Evolutionary conservation across 495 filamentous ascomycete species (phyloP).

Genomic region (Gamarada debralockiae): DNA sequence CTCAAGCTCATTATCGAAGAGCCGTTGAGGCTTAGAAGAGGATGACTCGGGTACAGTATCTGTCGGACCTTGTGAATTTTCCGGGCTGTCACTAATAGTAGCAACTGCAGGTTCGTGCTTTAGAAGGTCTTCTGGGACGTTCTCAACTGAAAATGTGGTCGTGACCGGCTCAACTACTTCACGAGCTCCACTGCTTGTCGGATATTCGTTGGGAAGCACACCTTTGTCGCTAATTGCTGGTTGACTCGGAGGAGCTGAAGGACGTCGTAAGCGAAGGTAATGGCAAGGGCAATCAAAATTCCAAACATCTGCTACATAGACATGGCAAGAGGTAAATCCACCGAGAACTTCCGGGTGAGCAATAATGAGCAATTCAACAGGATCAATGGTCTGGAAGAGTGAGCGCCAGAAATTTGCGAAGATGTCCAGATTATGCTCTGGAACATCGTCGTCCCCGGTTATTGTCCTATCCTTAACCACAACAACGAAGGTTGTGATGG

Average conservation of each 20-base stretch:
- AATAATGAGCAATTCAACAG: constrained; percentile 37
- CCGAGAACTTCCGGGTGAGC: constrained; percentile 37
- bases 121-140: no score
- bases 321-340: constrained; percentile 32
- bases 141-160: no score
- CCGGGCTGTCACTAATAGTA: no score
- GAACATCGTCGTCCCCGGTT: constrained; percentile 7
- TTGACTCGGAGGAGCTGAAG: not conserved
- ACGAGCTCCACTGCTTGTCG: no score
- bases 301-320: constrained; percentile 36
- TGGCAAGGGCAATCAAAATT: constrained; percentile 36
- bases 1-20: not conserved
- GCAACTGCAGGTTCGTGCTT: no score
- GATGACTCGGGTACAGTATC: no score
- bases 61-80: no score
- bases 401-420: constrained; percentile 36
- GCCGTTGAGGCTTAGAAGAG: not conserved
- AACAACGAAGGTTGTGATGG: constrained; percentile 15
- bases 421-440: constrained; percentile 11
- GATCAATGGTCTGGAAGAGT: constrained; percentile 38
- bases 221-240: not conserved
- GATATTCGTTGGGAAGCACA: no score
- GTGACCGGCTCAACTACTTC: no score
- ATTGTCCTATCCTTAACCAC: constrained; percentile 7
- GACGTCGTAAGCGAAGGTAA: constrained; percentile 32